phyloP scores from a whole-genome alignment of 2,329 filamentous ascomycete genomes.

The Aspergillus sp. region DNA sequence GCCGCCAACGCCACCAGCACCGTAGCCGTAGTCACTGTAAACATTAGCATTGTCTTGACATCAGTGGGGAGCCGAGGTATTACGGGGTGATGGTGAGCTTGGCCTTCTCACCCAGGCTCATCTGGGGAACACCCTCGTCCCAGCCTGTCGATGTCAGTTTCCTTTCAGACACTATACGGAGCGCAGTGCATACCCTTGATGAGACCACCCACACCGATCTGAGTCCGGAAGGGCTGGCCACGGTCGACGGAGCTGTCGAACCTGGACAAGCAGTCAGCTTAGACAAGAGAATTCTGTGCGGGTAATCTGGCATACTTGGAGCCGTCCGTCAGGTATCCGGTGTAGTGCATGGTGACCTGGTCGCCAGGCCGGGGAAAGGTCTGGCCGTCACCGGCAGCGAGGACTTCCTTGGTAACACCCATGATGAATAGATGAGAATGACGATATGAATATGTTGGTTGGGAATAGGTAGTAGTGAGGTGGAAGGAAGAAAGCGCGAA shows the following conservation, averaged over 20 bases:
- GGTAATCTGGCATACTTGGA: slow-evolving; percentile 55
- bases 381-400: slow-evolving; percentile 60
- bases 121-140: slow-evolving; percentile 80
- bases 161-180: no score
- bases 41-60: slow-evolving; percentile 6
- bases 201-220: slow-evolving; percentile 79
- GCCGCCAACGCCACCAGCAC: slow-evolving; percentile 66
- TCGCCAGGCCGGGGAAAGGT: slow-evolving; percentile 64
- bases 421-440: slow-evolving; percentile 42
- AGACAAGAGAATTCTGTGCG: no score
- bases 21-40: slow-evolving; percentile 40
- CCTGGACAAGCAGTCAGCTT: slow-evolving; percentile 52
- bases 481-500: neutral
- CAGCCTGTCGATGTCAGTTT: no score
- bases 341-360: slow-evolving; percentile 84
- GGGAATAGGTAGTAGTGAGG: neutral
- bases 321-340: slow-evolving; percentile 75
- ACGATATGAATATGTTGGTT: neutral
- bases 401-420: slow-evolving; percentile 69
- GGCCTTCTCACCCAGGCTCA: slow-evolving; percentile 89
- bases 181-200: slow-evolving; percentile 94
- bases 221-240: slow-evolving; percentile 69
- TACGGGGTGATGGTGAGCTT: slow-evolving; percentile 78
- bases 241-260: slow-evolving; percentile 72
- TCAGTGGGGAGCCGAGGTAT: slow-evolving; percentile 25